Evolutionary conservation across 1,284 basidiomycete genomes (phyloP).

Genomic region (Cryptococcus sp.): DNA sequence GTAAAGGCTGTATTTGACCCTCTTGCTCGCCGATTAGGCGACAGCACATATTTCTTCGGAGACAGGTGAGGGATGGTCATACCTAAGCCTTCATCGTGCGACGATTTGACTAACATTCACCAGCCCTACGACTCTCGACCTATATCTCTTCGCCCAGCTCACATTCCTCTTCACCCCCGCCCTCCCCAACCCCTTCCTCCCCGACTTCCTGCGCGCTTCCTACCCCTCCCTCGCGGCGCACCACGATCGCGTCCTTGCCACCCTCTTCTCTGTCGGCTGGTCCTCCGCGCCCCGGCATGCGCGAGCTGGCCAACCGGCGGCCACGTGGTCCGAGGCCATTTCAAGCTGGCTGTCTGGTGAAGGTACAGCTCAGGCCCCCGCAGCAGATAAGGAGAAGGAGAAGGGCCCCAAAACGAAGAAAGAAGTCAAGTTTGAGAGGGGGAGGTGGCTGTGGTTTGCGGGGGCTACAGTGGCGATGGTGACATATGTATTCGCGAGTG

Average conservation of each 20-base stretch:
- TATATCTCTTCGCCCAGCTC: conserved; percentile 46
- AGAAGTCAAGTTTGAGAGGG: conserved; percentile 32
- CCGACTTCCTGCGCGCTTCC: conserved; percentile 34
- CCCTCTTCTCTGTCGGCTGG: conserved; percentile 21
- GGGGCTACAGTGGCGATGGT: conserved; percentile 36
- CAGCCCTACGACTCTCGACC: conserved; percentile 44
- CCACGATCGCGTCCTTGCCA: conserved; percentile 28
- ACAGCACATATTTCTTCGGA: conserved; percentile 30
- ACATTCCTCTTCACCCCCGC: conserved; percentile 42
- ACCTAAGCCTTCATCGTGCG: background rate
- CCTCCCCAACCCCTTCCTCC: conserved; percentile 44
- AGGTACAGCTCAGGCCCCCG: background rate
- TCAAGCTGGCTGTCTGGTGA: background rate
- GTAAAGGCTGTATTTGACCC: conserved; percentile 31
- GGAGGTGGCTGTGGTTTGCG: conserved; percentile 41
- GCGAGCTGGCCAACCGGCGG: background rate
- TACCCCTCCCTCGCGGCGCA: conserved; percentile 39
- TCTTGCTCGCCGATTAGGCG: conserved; percentile 30
- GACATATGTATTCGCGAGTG: conserved; percentile 37
- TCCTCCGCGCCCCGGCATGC: conserved; percentile 13
- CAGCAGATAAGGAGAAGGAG: conserved; percentile 6
- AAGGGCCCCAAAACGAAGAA: conserved; percentile 18
- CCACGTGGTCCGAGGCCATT: background rate
- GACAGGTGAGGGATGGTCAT: conserved; percentile 19
- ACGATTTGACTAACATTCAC: background rate